These are phyloP conservation scores for Rhizopus microsporus DNA, from an alignment of 371 early-diverging fungal species.

Conservation along the genomic window DNA sequence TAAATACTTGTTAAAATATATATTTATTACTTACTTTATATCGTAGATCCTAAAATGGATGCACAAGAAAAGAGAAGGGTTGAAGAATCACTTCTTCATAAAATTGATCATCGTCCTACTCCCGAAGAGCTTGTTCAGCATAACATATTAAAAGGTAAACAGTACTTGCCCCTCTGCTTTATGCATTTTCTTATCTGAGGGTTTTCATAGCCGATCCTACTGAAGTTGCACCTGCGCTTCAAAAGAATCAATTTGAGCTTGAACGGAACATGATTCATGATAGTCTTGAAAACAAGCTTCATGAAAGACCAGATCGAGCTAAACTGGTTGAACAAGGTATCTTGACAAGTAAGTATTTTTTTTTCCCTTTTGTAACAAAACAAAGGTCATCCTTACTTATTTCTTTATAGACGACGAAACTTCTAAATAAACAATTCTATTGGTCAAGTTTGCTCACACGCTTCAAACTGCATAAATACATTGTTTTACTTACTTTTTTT, in stretches of 20 bases:
- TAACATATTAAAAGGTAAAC: constrained; percentile 60
- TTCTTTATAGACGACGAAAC: constrained; percentile 14
- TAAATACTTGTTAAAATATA: constrained; percentile 15
- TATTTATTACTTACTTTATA: not conserved
- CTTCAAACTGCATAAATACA: too few species aligned
- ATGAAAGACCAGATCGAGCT: constrained; percentile 66
- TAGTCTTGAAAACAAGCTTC: constrained; percentile 67
- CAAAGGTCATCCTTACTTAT: not conserved
- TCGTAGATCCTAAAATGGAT: constrained; percentile 51
- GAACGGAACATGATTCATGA: constrained; percentile 67
- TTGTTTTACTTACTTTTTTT: too few species aligned
- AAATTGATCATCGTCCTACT: constrained; percentile 74
- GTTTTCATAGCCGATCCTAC: constrained; percentile 30
- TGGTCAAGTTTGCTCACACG: too few species aligned
- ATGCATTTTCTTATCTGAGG: not conserved
- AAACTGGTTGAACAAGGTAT: constrained; percentile 76
- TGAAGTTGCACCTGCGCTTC: constrained; percentile 56
- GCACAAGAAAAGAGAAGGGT: constrained; percentile 50
- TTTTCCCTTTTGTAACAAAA: not conserved
- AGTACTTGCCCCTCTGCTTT: not conserved
- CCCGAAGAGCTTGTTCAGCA: constrained; percentile 69
- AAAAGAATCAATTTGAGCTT: constrained; percentile 51
- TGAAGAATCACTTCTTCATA: constrained; percentile 68
- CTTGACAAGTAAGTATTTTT: constrained; percentile 21
- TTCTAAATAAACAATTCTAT: constrained; percentile 17